phyloP scores from a whole-genome alignment of 768 basidiomycete species.

The Lentinula aciculospora region DNA sequence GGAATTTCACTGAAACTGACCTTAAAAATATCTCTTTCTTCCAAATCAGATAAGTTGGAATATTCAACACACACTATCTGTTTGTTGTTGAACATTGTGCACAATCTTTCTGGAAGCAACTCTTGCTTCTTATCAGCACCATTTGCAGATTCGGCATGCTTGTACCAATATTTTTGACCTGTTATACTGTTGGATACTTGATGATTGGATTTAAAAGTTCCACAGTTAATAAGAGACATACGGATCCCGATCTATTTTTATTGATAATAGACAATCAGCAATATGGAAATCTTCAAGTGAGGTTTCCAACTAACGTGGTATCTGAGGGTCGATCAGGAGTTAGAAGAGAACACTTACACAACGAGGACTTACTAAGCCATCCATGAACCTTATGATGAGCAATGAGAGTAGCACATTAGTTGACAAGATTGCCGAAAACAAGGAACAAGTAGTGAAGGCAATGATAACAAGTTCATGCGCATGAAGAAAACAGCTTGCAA shows the following conservation, averaged over 20 bases:
- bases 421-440: too few species aligned
- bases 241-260: slow-evolving; percentile 49
- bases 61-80: slow-evolving; percentile 83
- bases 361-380: slow-evolving; percentile 48
- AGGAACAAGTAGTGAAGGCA: too few species aligned
- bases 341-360: not conserved
- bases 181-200: slow-evolving; percentile 23
- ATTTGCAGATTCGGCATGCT: slow-evolving; percentile 14
- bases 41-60: slow-evolving; percentile 44
- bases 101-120: slow-evolving; percentile 49
- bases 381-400: slow-evolving; percentile 52
- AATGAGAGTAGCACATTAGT: not conserved
- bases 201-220: slow-evolving; percentile 2
- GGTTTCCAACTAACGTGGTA: slow-evolving; percentile 40
- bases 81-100: slow-evolving; percentile 61
- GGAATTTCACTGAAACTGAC: slow-evolving; percentile 26
- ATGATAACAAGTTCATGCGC: not conserved
- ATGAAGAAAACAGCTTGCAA: too few species aligned
- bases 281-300: not conserved
- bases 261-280: slow-evolving; percentile 20
- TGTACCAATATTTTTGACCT: slow-evolving; percentile 52
- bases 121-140: slow-evolving; percentile 12
- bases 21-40: slow-evolving; percentile 71
- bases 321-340: slow-evolving; percentile 27
- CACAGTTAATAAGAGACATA: slow-evolving; percentile 21